Evolutionary conservation across 2,329 filamentous ascomycete genomes (phyloP), one percentile per base, ranked within the genome.

Genomic region (Trichoderma harzianum): DNA sequence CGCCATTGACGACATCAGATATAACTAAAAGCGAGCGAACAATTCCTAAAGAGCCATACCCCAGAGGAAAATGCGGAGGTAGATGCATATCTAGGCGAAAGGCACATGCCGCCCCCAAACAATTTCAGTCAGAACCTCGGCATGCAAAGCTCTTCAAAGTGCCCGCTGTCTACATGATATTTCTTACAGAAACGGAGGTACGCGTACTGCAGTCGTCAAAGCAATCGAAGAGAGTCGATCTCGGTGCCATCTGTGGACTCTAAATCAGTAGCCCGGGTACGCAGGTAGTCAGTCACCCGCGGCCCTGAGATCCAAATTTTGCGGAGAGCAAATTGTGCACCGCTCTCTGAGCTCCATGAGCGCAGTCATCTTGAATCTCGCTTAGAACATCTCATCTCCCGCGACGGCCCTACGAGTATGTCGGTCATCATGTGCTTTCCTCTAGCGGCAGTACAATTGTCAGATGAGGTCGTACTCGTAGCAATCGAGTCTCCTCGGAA

Each of bases 1-100:
- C 68, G 58, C 60, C 68, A 55, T 64, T 64, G 60, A 64, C 69
- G 61, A 28, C 69, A 64, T 58, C 51, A 43, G 24, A 26, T 58
- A 30, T 30, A 58, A 67, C 51, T 58, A 57, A 12, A 21, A 21
- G 24, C 26, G 26, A 43, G 53, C 14, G 34, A 67, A 39, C 11
- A 43, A 32, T 26, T 58, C 51, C 18, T 28, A 58, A 36, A 18
- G 39, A 53, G 26, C 28, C 26, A 51, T 65, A 7, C n/a, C 28
- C 28, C 11, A 12, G 14, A 43, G 26, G 8, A 47, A 65, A 16
- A 18, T 65, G 51, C 36, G 53, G 51, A 58, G 51, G 32, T 28
- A 26, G 34, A 43, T 58, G 64, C 64, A 57, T 30, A 43, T 58
- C 53, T 43, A 39, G 36, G 24, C 32, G 32, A 53, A 24, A 39